These are phyloP conservation scores for Voacanga thouarsii DNA, from an alignment of 257 asterid genomes.

Conservation along the genomic window DNA sequence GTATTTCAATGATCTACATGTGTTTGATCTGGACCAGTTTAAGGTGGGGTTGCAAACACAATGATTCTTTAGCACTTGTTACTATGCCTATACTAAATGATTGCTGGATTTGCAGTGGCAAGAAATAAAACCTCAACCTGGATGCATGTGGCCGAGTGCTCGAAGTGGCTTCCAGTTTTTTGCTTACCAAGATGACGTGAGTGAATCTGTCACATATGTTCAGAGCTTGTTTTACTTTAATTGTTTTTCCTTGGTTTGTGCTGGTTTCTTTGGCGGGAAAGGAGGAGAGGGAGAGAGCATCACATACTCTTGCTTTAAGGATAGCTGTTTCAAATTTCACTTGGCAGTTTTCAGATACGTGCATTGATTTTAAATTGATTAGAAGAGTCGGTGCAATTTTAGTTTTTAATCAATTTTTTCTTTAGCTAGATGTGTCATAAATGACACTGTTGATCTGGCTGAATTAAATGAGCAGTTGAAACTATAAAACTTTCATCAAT, in stretches of 20 bases:
- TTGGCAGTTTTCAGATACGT: neutral
- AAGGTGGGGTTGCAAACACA: slow-evolving; percentile 46
- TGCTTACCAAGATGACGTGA: slow-evolving; percentile 89
- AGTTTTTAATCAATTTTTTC: neutral
- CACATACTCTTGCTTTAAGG: neutral
- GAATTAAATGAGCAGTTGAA: neutral
- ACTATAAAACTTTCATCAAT: neutral
- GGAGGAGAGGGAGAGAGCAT: neutral
- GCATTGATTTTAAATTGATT: neutral
- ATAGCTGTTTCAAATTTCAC: neutral
- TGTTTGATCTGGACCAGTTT: slow-evolving; percentile 91
- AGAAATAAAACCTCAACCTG: slow-evolving; percentile 90
- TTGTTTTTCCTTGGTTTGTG: slow-evolving; percentile 13
- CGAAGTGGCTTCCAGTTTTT: slow-evolving; percentile 94
- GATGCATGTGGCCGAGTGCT: slow-evolving; percentile 96
- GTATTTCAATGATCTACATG: slow-evolving; percentile 85
- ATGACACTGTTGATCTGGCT: neutral
- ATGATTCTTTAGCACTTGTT: neutral
- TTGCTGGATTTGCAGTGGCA: slow-evolving; percentile 68
- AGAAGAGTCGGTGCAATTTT: neutral
- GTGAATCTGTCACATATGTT: slow-evolving; percentile 7
- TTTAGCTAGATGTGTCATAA: neutral
- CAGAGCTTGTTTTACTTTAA: slow-evolving; percentile 4
- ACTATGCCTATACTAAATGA: neutral
- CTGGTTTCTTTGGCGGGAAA: neutral